Percentiles rank a stretch among this genome's conserved stretches.
These are phyloP conservation scores for Pachysandra terminalis DNA, from an alignment of 164 flowering plant species.

Conservation along the genomic window DNA sequence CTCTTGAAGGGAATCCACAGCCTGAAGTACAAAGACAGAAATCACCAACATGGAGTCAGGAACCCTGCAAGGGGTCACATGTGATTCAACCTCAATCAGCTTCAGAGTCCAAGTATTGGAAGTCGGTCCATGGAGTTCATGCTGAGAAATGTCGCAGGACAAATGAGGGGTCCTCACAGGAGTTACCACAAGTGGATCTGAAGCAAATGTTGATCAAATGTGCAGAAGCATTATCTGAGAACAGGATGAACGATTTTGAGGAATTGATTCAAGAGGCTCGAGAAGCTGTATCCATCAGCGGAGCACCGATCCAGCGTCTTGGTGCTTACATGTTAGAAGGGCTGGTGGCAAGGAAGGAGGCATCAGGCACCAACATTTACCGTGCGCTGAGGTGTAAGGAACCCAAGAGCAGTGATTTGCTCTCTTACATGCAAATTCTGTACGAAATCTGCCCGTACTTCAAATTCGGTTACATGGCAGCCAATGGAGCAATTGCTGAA, in stretches of 20 bases:
- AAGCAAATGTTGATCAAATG: slow-evolving; percentile 24
- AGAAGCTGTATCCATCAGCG: no score
- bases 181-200: neutral
- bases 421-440: slow-evolving; percentile 26
- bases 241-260: no score
- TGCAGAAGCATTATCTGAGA: slow-evolving; percentile 14
- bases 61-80: slow-evolving; percentile 14
- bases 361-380: slow-evolving; percentile 36
- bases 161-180: slow-evolving; percentile 19
- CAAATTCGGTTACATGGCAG: slow-evolving; percentile 29
- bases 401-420: slow-evolving; percentile 10
- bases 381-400: neutral
- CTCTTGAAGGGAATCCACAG: slow-evolving; percentile 17
- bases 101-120: slow-evolving; percentile 21
- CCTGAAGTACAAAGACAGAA: slow-evolving; percentile 21
- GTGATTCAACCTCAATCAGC: slow-evolving; percentile 22
- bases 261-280: no score
- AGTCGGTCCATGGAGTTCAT: slow-evolving; percentile 16
- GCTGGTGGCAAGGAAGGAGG: slow-evolving; percentile 11
- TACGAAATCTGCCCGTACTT: slow-evolving; percentile 25
- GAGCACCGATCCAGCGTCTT: no score
- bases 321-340: slow-evolving; percentile 20
- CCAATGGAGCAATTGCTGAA: slow-evolving; percentile 28
- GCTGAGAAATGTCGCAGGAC: slow-evolving; percentile 33
- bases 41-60: slow-evolving; percentile 29